A percentile compares a stretch with the other conserved stretches of the same genome.
Conservation (phyloP, 2,329 filamentous ascomycete species). For the Chaetomiaceae sp. region DNA sequence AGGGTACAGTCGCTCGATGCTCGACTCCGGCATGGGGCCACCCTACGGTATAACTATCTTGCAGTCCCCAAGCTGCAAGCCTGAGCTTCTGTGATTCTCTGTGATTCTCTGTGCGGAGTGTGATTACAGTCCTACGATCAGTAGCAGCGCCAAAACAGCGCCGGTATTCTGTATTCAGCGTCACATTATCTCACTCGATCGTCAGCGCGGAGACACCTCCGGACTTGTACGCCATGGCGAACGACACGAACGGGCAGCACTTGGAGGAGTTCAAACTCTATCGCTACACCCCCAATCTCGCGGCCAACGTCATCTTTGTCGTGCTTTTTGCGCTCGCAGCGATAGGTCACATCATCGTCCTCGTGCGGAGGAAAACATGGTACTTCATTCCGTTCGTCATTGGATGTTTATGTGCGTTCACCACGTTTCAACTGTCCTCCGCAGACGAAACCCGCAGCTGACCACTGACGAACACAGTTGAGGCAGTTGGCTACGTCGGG, state of each 20-base stretch:
- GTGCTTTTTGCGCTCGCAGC: conserved; percentile 35
- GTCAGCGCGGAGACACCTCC: neutral
- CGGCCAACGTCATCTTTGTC: conserved; percentile 36
- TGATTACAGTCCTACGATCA: too few relatives aligned
- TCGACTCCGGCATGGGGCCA: neutral
- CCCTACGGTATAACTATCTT: too few relatives aligned
- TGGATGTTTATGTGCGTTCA: conserved; percentile 43
- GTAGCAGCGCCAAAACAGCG: too few relatives aligned
- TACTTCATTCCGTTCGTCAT: conserved; percentile 46
- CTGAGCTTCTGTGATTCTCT: too few relatives aligned
- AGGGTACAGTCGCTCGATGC: neutral
- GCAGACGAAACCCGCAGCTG: neutral
- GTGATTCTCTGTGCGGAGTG: too few relatives aligned
- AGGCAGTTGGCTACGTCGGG: conserved; percentile 46
- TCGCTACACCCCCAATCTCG: conserved; percentile 39
- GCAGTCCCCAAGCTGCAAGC: too few relatives aligned
- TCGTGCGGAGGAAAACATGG: conserved; percentile 38
- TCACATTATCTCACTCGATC: neutral
- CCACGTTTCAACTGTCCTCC: neutral
- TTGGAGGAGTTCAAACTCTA: conserved; percentile 32
- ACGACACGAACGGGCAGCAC: neutral
- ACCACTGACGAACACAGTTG: conserved; percentile 34
- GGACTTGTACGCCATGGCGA: neutral
- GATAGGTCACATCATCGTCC: conserved; percentile 31
- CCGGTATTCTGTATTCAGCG: too few relatives aligned